Evolutionary conservation across 2,329 filamentous ascomycete species (phyloP).

Genomic region (Trichophyton equinum): DNA sequence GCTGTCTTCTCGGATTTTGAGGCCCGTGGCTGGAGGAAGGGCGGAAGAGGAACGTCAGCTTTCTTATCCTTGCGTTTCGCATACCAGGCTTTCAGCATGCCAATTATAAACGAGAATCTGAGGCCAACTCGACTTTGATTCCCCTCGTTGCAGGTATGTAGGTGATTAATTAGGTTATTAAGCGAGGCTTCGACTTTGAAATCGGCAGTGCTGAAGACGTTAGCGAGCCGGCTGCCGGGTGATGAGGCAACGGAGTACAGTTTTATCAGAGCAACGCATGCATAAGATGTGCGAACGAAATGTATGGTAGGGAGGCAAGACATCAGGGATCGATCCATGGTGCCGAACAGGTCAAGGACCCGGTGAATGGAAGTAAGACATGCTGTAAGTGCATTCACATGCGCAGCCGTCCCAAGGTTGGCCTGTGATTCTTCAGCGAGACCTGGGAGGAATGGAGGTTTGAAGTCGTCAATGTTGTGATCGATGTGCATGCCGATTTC

Average conservation of each 20-base stretch:
- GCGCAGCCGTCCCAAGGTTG: conserved; percentile 40
- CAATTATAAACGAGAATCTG: conserved; percentile 59
- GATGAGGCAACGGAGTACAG: conserved; percentile 56
- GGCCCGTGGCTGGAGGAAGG: background rate
- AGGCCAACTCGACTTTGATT: conserved; percentile 53
- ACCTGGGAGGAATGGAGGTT: conserved; percentile 33
- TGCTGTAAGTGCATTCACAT: conserved; percentile 55
- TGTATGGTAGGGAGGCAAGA: conserved; percentile 57
- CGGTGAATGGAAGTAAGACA: conserved; percentile 55
- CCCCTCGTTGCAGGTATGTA: conserved; percentile 50
- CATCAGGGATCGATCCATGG: conserved; percentile 46
- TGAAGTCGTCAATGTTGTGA: conserved; percentile 43
- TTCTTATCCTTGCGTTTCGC: conserved; percentile 33
- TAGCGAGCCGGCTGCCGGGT: conserved; percentile 53
- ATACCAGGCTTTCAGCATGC: conserved; percentile 61
- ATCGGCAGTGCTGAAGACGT: conserved; percentile 54
- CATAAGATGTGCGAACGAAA: conserved; percentile 60
- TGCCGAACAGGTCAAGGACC: conserved; percentile 52
- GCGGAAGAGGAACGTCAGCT: background rate
- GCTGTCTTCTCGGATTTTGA: background rate
- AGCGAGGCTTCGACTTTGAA: conserved; percentile 56
- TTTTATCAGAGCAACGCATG: conserved; percentile 60
- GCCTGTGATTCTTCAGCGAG: conserved; percentile 26
- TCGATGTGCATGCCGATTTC: conserved; percentile 60
- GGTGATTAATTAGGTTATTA: conserved; percentile 55